phyloP scores from a whole-genome alignment of 2,329 filamentous ascomycete genomes.

The Diplodia sapinea region DNA sequence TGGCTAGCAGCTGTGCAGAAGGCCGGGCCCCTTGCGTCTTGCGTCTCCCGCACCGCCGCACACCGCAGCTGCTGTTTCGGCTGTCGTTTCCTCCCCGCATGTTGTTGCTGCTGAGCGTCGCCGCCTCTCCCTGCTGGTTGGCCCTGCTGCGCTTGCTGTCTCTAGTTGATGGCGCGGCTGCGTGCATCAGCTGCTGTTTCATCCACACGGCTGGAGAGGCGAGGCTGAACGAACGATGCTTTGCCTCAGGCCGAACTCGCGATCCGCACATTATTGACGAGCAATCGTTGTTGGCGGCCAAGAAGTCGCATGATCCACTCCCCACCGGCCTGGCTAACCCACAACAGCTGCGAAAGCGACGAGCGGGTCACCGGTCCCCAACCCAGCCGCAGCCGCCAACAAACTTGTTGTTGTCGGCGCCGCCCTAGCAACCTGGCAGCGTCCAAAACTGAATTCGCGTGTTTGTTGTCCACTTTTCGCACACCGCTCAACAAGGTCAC shows the following conservation, averaged over 20 bases:
- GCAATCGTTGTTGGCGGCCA: slow-evolving; percentile 10
- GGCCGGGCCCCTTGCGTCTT: slow-evolving; percentile 16
- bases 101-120: slow-evolving; percentile 4
- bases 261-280: slow-evolving; percentile 13
- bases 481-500: slow-evolving; percentile 1
- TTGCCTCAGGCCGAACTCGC: slow-evolving; percentile 5
- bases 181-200: slow-evolving; percentile 26
- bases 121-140: slow-evolving; percentile 2
- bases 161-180: slow-evolving; percentile 24
- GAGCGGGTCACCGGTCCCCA: slow-evolving; percentile 16
- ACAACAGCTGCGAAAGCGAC: slow-evolving; percentile 22
- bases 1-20: not conserved
- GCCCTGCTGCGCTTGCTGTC: slow-evolving; percentile 18
- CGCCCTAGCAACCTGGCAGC: slow-evolving; percentile 4
- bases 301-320: slow-evolving; percentile 23
- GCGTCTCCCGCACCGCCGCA: slow-evolving; percentile 21
- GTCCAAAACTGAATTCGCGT: not conserved
- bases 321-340: slow-evolving; percentile 19
- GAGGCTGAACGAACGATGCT: not conserved
- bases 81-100: slow-evolving; percentile 10
- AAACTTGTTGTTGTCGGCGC: not conserved
- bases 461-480: slow-evolving; percentile 13
- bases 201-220: slow-evolving; percentile 7
- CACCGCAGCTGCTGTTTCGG: not conserved
- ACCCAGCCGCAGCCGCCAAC: slow-evolving; percentile 16